Conservation (phyloP, 2,329 filamentous ascomycete genomes). For the Monilinia aucupariae region DNA sequence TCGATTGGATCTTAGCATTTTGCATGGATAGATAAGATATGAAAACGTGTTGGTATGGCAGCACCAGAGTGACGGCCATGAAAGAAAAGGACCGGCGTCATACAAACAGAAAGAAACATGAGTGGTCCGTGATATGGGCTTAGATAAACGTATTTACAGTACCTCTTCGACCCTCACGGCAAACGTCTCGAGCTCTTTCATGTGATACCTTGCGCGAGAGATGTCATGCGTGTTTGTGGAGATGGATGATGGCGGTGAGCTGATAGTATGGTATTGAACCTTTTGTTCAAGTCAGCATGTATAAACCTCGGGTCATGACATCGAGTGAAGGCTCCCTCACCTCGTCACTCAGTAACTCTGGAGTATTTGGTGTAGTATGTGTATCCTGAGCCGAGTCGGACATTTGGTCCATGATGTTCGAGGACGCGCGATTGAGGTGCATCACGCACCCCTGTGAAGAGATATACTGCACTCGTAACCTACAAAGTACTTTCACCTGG, state of each 20-base stretch:
- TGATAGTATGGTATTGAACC: slow-evolving; percentile 7
- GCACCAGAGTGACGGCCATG: background rate
- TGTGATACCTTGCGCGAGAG: slow-evolving; percentile 20
- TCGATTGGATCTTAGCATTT: slow-evolving; percentile 19
- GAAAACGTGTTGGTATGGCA: background rate
- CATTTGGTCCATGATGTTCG: slow-evolving; percentile 14
- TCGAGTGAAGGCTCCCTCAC: slow-evolving; percentile 10
- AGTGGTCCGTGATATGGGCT: slow-evolving; percentile 10
- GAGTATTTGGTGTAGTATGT: slow-evolving; percentile 14
- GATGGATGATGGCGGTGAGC: slow-evolving; percentile 16
- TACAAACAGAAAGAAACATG: slow-evolving; percentile 3
- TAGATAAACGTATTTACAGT: slow-evolving; percentile 1
- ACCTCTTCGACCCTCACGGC: slow-evolving; percentile 19
- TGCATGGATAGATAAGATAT: slow-evolving; percentile 8
- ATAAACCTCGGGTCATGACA: background rate
- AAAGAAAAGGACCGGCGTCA: slow-evolving; percentile 8
- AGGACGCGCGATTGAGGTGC: slow-evolving; percentile 10
- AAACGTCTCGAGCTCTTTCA: slow-evolving; percentile 20
- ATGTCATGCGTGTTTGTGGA: slow-evolving; percentile 21
- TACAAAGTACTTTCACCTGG: slow-evolving; percentile 7
- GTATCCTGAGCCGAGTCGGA: slow-evolving; percentile 13
- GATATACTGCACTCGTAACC: background rate
- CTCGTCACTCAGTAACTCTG: slow-evolving; percentile 16
- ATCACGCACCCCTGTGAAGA: slow-evolving; percentile 17
- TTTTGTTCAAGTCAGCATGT: slow-evolving; percentile 5